Evolutionary conservation across 2,329 filamentous ascomycete species (phyloP).

Genomic region (Sporothrix pseudoabietina): DNA sequence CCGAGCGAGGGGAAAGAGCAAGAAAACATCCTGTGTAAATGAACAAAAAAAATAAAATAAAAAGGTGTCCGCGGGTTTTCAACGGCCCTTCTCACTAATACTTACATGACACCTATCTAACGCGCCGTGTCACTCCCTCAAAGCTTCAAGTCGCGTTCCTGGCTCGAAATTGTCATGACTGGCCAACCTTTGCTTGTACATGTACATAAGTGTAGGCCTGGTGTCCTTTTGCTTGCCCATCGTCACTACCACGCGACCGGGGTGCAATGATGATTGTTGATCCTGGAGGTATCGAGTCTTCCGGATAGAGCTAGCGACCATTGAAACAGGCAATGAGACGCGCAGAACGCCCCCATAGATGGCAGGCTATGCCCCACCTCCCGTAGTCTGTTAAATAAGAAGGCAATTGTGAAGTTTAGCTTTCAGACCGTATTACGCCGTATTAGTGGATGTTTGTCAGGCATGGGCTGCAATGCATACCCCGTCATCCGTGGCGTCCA

Average conservation of each 20-base stretch:
- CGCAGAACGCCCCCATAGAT: constrained; percentile 28
- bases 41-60: background rate
- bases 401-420: background rate
- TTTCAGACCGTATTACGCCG: background rate
- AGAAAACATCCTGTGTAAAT: background rate
- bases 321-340: constrained; percentile 22
- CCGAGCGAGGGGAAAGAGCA: background rate
- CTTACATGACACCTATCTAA: background rate
- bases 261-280: constrained; percentile 10
- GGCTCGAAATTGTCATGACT: background rate
- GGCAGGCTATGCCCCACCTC: constrained; percentile 27
- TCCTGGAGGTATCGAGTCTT: constrained; percentile 20
- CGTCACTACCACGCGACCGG: constrained; percentile 15
- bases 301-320: constrained; percentile 27
- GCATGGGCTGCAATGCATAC: background rate
- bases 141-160: background rate
- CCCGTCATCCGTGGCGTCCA: constrained; percentile 3
- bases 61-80: background rate
- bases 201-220: background rate
- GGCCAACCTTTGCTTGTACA: background rate
- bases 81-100: background rate
- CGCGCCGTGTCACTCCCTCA: background rate
- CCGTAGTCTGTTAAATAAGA: constrained; percentile 26
- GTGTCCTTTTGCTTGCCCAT: background rate
- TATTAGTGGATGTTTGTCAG: constrained; percentile 20